Base-by-base conservation (phyloP, 345 rosid genomes). In the Laguncularia racemosa region DNA sequence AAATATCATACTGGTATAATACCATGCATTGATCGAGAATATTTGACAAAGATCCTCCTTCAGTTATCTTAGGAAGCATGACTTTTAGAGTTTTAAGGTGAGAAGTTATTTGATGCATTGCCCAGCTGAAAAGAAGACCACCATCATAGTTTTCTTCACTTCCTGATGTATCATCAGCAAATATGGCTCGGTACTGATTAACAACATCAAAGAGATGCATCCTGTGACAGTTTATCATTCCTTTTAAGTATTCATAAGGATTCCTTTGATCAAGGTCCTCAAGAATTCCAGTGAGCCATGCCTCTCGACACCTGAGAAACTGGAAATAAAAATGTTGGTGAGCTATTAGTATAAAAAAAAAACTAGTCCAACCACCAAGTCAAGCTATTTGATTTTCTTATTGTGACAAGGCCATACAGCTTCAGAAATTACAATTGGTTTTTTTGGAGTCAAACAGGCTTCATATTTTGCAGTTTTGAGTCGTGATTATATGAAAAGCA, bases 11-110 rank as follows among this genome's bases (percentile, higher is more conserved):
- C 53, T 47, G 16, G 11, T 44, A 23, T 60, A 16, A 50, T 47
- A 91, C 96, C 96, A 85, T 88, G 89, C 97, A 85, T 63, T 85
- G 96, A 61, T 89, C 99, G 71, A 89, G 76, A 55, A 93, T 93
- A 80, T 89, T 93, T 63, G 97, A 87, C 44, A 93, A 75, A 38
- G 97, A 81, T 55, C 89, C 96, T 65, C 99, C 97, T 71, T 93
- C 99, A 43, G 92, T 87, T 76, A 93, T 84, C 84, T 87, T 87
- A 19, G 96, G 96, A 54, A 93, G 99, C 96, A 85, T 84, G 64
- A 87, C 53, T 76, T 89, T 87, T 40, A 89, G 88, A 69, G 90
- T 93, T 73, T 93, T 89, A 66, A 93, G 92, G 78, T 93, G 96
- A 47, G 95, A 80, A 50, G 92, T 89, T 59, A 93, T 82, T 73